Conservation (phyloP, 352 stramenopile genomes). For the Phytophthora cryptogea region DNA sequence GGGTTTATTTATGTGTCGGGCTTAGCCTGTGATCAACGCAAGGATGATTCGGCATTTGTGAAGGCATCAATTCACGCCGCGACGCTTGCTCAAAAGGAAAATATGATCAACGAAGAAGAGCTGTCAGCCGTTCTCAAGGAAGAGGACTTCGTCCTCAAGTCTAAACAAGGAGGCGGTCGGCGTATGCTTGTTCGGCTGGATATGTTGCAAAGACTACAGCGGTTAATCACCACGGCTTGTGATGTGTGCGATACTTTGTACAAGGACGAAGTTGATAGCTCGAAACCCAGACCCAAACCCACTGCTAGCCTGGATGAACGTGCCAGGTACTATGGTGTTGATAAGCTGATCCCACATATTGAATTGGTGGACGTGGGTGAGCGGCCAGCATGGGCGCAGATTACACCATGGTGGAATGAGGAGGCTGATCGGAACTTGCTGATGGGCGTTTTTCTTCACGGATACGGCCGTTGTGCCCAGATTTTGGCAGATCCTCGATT, state of each 20-base stretch:
- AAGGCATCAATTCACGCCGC: constrained; percentile 79
- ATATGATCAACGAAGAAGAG: constrained; percentile 76
- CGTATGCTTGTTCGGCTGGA: constrained; percentile 85
- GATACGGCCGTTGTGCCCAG: constrained; percentile 84
- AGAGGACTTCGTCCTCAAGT: constrained; percentile 87
- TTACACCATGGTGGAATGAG: constrained; percentile 88
- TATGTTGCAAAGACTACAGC: constrained; percentile 81
- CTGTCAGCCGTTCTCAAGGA: constrained; percentile 81
- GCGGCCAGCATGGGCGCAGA: constrained; percentile 77
- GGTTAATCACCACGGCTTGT: constrained; percentile 60
- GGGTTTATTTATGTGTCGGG: constrained; percentile 89
- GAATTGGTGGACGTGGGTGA: constrained; percentile 72
- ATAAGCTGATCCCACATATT: constrained; percentile 65
- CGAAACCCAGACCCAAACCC: constrained; percentile 28
- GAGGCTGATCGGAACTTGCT: constrained; percentile 80
- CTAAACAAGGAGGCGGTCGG: constrained; percentile 84
- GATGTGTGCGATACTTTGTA: constrained; percentile 67
- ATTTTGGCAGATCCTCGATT: constrained; percentile 78
- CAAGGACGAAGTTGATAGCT: constrained; percentile 19
- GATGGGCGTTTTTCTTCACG: constrained; percentile 84
- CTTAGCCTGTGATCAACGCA: constrained; percentile 70
- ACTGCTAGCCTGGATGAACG: constrained; percentile 77
- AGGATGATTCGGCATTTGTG: constrained; percentile 84
- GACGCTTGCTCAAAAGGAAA: constrained; percentile 63
- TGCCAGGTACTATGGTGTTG: constrained; percentile 68